Evolutionary conservation across 768 basidiomycete genomes (phyloP).

Genomic region (Tubosaeta sp.): DNA sequence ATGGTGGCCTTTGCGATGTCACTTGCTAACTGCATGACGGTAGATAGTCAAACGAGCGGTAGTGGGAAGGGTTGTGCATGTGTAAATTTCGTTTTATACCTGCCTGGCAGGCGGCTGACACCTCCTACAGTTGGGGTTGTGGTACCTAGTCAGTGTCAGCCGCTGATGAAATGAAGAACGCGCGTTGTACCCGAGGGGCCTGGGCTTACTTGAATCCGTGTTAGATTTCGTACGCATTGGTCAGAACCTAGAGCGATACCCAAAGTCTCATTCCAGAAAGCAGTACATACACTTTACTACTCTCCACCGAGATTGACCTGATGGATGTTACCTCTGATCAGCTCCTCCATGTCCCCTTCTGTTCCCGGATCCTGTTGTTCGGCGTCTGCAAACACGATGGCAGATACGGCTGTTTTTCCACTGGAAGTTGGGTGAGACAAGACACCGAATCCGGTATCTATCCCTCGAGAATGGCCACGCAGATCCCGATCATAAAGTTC

Average conservation of each 20-base stretch:
- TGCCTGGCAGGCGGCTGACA: constrained; percentile 10
- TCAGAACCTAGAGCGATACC: not conserved
- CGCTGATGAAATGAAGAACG: not conserved
- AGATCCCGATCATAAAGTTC: not conserved
- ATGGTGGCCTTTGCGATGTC: not conserved
- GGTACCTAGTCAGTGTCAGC: not conserved
- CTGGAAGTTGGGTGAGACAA: not conserved
- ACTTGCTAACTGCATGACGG: constrained; percentile 1
- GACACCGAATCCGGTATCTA: constrained; percentile 7
- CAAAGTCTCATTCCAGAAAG: not conserved
- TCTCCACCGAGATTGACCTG: not conserved
- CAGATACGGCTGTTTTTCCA: not conserved
- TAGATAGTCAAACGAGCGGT: too few relatives aligned
- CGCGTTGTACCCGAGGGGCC: not conserved
- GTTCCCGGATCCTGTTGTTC: not conserved
- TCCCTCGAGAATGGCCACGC: not conserved
- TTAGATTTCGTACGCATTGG: not conserved
- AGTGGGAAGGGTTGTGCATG: not conserved
- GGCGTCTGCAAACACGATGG: not conserved
- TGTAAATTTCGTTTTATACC: not conserved
- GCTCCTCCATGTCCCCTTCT: not conserved
- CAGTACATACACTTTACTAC: not conserved
- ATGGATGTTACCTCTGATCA: not conserved
- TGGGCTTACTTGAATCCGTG: not conserved
- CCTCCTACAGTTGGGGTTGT: not conserved